Evolutionary conservation across 768 basidiomycete species (phyloP), one percentile per base, ranked within the genome.

Genomic region (Pulveroboletus sp.): DNA sequence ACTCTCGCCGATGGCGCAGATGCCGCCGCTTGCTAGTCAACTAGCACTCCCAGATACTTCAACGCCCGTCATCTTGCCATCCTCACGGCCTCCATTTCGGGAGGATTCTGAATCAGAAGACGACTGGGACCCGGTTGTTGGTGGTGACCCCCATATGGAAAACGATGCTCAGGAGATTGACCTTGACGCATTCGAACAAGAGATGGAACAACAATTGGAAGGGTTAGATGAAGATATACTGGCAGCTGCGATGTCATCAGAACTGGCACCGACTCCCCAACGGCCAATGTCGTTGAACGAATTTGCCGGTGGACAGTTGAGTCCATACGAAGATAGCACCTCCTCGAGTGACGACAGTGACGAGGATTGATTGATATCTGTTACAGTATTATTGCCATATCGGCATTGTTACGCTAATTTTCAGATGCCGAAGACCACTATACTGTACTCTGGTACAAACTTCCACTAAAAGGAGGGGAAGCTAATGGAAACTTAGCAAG

Each of bases 321-420:
- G 66, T 38, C 69, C 55, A 32, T 69, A 73, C 31, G 75, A 78
- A 27, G 78, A 79, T 44, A 79, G 77, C 36, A 78, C 75, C 49
- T 74, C 75, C 15, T 76, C 76, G 8, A 81, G 78, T 53, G 71
- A 80, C 26, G 79, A 81, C 3, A 79, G 75, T 56, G 80, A 81
- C 50, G 77, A 78, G 44, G 74, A 79, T 54, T 78, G 59, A 61
- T 27, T 30, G 26, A 39, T 45, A 39, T n/a, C 18, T 12, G 27
- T 43, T 45, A 50, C 15, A 42, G 18, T 48, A 38, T 3, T 14
- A 24, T 51, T 46, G 42, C 31, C 33, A 47, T 47, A 52, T 42
- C 35, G 39, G 32, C 40, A 32, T 49, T 32, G 36, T 51, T 49
- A 14, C 30, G 43, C 52, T 44, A 42, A 44, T 54, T 11, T 39